Base-by-base conservation (phyloP, 2,329 filamentous ascomycete genomes). In the Penicillium sp. region DNA sequence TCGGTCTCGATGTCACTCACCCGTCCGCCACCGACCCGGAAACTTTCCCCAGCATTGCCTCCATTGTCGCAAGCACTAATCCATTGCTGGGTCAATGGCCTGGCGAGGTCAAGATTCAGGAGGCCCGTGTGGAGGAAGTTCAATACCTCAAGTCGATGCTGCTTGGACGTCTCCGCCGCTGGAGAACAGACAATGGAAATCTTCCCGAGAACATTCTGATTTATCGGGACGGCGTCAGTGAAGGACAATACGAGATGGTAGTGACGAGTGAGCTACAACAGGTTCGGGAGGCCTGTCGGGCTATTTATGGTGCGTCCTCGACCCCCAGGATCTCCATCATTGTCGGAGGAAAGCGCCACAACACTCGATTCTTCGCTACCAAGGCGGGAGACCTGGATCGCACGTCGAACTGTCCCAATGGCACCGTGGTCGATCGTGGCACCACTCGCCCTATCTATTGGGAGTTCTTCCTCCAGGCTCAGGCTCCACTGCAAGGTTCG, bases 1-100 rank as follows among this genome's bases (percentile, higher is more conserved):
- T 93, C 9, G 89, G 90, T 0, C 84, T 91, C 55, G 90, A 95
- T 61, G 89, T 95, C 1, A 93, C 88, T 0, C 90, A 95, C 62
- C 89, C 90, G 0, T 89, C 88, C 18, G 76, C 80, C 0, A 78
- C 77, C 0, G 81, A 76, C 5, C 63, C 71, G 0, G 67, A 73
- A 0, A 65, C 63, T 0, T 79, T 85, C 0, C 88, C 87, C 1
- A 91, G 86, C 64, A 76, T 94, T 48, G 88, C 88, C 6, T 86
- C 81, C 0, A 79, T 95, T 38, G 89, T 95, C 9, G 82, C 87
- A 1, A 91, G 83, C 47, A 66, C 84, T 6, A 85, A 93, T 63
- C 66, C 68, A 1, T 63, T 78, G 1, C 77, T 94, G 39, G 83
- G 76, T 0, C 88, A 94, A 60, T 95, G 85, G 81, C 88, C 87